Evolutionary conservation across 2,329 filamentous ascomycete genomes (phyloP).

Genomic region (Rosellinia necatrix): DNA sequence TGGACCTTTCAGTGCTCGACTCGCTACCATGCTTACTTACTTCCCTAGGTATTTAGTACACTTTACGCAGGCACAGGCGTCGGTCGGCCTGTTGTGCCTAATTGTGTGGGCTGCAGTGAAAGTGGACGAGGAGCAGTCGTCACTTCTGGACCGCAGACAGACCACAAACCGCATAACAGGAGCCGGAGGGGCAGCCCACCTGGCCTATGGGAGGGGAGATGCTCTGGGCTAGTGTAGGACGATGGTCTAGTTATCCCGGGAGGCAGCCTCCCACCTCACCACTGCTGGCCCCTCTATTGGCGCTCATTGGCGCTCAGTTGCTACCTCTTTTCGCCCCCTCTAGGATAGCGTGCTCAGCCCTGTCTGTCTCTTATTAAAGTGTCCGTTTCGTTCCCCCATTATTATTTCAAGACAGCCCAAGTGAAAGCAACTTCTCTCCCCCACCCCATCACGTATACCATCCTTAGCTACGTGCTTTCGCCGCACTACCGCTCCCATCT

Average conservation of each 20-base stretch:
- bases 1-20: too few species aligned
- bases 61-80: not conserved
- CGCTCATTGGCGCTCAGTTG: too few species aligned
- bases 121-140: too few species aligned
- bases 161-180: not conserved
- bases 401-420: constrained; percentile 14
- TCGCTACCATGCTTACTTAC: too few species aligned
- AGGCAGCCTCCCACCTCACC: not conserved
- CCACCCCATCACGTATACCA: constrained; percentile 10
- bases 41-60: too few species aligned
- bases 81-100: not conserved
- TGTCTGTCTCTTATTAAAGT: constrained; percentile 7
- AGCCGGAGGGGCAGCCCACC: constrained; percentile 3
- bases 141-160: too few species aligned
- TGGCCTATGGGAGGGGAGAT: not conserved
- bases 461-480: constrained; percentile 13
- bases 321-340: constrained; percentile 7
- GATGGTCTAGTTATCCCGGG: too few species aligned
- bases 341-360: constrained; percentile 25
- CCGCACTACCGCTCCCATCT: not conserved
- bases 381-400: constrained; percentile 5
- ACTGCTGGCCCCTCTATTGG: not conserved
- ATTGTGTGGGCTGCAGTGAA: not conserved
- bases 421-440: constrained; percentile 19
- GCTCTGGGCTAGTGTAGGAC: not conserved